Base-by-base conservation (phyloP, 2,329 filamentous ascomycete species). In the Hymenotorrendiella dingleyae region DNA sequence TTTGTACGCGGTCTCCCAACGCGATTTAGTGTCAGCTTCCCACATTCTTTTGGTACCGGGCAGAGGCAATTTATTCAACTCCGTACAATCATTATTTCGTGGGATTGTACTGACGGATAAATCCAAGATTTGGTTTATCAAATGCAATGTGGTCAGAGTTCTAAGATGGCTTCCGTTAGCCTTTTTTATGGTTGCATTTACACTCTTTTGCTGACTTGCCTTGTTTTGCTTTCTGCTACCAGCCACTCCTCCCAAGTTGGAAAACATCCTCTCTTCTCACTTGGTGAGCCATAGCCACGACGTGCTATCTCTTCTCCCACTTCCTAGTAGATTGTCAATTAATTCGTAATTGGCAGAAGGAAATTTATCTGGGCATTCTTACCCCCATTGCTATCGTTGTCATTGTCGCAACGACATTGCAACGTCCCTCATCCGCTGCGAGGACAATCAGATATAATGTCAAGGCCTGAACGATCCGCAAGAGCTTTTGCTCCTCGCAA, bases 1-100 rank as follows among this genome's bases (percentile, higher is more conserved):
- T 22, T 40, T 50, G 27, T 49, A 48, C 29, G 43, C 42, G 5
- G 24, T 17, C 20, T 48, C 47, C 47, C 49, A 52, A n/a, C 7
- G 27, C 5, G 12, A n/a, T 19, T 27, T 14, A 4, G 42, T 49
- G 6, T 38, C 30, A 12, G 47, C 47, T 14, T 49, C 40, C 47
- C 42, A 52, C 19, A 52, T 19, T 6, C n/a, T 22, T 34, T 42
- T 48, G 10, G 22, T 35, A 19, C 42, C 42, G 14, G 41, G 45
- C 9, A 52, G 28, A 17, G 40, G 38, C 6, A 50, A 32, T 8
- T 34, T 33, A n/a, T 44, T 35, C 21, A 52, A 21, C 1, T 23
- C 6, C 12, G 14, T 14, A 23, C 47, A 52, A 7, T 16, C 4
- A 4, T 17, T 7, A n/a, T 37, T 8, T 11, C 4, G 22, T 10